Base-by-base conservation (phyloP, 169 alveolate species). In the Plasmodium ovale region DNA sequence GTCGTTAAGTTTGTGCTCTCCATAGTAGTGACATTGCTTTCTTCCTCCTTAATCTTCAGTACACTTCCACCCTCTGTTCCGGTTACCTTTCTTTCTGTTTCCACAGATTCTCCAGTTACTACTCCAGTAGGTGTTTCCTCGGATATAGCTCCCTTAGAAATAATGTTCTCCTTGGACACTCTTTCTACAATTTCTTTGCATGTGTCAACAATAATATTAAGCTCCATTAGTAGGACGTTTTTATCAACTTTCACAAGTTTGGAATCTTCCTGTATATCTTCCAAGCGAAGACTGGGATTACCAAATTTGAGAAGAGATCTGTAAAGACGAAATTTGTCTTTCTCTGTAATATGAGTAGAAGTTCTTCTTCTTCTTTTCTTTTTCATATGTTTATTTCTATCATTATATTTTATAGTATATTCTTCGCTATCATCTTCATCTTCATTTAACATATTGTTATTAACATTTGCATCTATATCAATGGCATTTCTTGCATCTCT, bases 291-390 rank as follows among this genome's bases (percentile, higher is more conserved):
- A 53, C 77, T 91, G 19, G 97, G 97, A 21, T 89, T 97, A 6
- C 97, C 97, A 70, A 90, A 95, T 67, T 95, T 95, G 35, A 93
- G 58, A 27, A 95, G 60, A 1, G 97, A 92, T 58, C 97, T 74
- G 73, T 94, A 95, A 14, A 95, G 73, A 77, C 94, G 93, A 54
- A 95, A 91, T 25, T 94, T 92, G 56, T 94, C 96, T 87, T 94
- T 95, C 51, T 85, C 92, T 4, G 94, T 92, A 85, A 94, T 64
- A 21, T 91, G 93, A 2, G 89, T 92, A 47, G 91, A 88, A 3
- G 93, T 87, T 29, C 94, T 85, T 56, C 94, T 87, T n/a, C 77
- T 90, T 35, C 92, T 88, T 23, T 92, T 94, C n/a, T 94, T 88
- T 31, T 88, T 92, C 59, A 49, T 23, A 21, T 47, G 29, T 12